Base-by-base conservation (phyloP, 73 alveolate genomes). In the Paramecium sonneborni region DNA sequence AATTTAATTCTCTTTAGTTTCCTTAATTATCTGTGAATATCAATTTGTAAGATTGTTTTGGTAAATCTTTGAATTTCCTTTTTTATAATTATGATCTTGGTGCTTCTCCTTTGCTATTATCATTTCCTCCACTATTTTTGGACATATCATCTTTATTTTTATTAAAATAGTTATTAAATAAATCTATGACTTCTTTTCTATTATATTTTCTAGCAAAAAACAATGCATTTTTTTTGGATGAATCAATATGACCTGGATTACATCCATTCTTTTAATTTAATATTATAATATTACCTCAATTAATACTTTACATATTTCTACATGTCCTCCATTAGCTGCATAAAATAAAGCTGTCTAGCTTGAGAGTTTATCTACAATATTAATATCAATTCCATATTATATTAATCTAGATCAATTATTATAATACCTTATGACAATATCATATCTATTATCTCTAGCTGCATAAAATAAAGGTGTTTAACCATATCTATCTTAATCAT, bases 261-360 rank as follows among this genome's bases (percentile, higher is more conserved):
- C 96, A 93, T 4, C 99, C 98, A 52, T 92, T 86, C 86, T 70
- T 5, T 9, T 12, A 15, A 34, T 34, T 14, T n/a, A 72, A 0
- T 28, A 15, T 32, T n/a, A 35, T 35, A 0, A 8, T 67, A 0
- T 3, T 72, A 72, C 86, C 28, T 92, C 98, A 21, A 97, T 82
- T 92, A 96, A 91, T 14, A 92, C 58, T 86, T 93, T 95, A 57
- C 96, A 95, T 21, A 95, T 88, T 67, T 96, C 97, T 18, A 92
- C 79, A 88, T 97, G 96, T 76, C 99, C 98, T 79, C 97, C 99
- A 85, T 99, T 88, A 0, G 98, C 97, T 48, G 98, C 96, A 85
- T 98, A 98, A 89, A 94, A 98, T 28, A 98, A 92, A 32, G 98
- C 96, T 20, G 98, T 96, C 88, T 97, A 95, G 6, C 97, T 96